Conservation (phyloP, 257 asterid species). For the Nicotiana otophora region DNA sequence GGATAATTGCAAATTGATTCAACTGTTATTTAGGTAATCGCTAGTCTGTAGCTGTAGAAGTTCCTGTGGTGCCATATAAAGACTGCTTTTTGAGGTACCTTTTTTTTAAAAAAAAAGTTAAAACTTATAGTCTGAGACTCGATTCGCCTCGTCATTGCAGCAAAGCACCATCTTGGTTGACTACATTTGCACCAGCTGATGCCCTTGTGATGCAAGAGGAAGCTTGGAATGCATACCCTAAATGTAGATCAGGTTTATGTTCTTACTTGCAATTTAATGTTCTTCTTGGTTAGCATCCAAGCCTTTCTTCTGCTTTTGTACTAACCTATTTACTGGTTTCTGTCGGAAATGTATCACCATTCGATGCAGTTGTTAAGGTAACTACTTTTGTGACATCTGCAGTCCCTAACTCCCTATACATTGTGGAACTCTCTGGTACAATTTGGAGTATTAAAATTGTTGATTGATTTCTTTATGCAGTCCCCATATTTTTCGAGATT, state of each 20-base stretch:
- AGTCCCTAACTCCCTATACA: neutral
- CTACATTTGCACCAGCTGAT: slow-evolving; percentile 16
- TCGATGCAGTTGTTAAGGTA: slow-evolving; percentile 73
- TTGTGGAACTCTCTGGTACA: neutral
- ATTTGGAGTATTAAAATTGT: neutral
- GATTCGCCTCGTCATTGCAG: neutral
- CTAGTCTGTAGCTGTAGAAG: neutral
- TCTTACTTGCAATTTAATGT: neutral
- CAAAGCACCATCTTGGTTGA: slow-evolving; percentile 17
- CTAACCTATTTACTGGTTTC: slow-evolving; percentile 15
- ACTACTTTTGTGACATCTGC: neutral
- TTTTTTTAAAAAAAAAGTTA: neutral
- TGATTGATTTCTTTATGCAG: slow-evolving; percentile 30
- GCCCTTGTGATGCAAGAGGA: slow-evolving; percentile 20
- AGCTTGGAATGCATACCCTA: slow-evolving; percentile 20
- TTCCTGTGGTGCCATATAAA: neutral
- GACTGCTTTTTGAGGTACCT: neutral
- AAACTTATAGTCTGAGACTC: neutral
- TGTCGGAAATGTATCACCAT: slow-evolving; percentile 18
- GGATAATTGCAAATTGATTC: neutral
- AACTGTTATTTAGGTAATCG: neutral
- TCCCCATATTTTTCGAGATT: slow-evolving; percentile 80
- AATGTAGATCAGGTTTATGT: slow-evolving; percentile 15
- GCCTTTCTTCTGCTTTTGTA: slow-evolving; percentile 1
- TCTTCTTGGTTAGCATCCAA: neutral